Base-by-base conservation (phyloP, 208 protist species). In the Leishmania tropica region DNA sequence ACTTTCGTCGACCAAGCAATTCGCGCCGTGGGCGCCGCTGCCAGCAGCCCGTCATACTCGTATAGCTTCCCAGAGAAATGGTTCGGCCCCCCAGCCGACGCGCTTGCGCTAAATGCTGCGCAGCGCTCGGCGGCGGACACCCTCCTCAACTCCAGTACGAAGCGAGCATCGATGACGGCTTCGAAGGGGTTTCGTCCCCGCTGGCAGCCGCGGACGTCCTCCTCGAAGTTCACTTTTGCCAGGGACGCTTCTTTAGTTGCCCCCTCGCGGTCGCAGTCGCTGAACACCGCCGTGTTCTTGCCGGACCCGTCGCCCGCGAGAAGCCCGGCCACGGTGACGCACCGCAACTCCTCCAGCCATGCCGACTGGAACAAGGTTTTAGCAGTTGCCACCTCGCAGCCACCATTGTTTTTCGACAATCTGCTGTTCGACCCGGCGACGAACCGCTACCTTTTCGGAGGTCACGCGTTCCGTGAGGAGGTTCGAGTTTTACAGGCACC, bases 391-490 rank as follows among this genome's bases (percentile, higher is more conserved):
- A 95, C 92, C 5, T 87, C 85, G 8, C 90, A 94, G 65, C 89
- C 92, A 13, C 92, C 90, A 40, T 53, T 93, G 21, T 95, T 90
- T 68, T 45, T 88, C 2, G 75, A 81, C 31, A 89, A 90, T 75
- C 90, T 96, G 89, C 81, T 97, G n/a, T 80, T 90, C 45, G 92
- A 97, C 77, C 85, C 89, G 6, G 67, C 87, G 21, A 86, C 53
- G 0, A 82, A 85, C 40, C 81, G 76, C 72, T 94, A 93, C 81
- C 85, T 97, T 10, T 89, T 97, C 54, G 85, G 79, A 31, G 94
- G 94, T 5, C 78, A 83, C 5, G 87, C 90, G 31, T 97, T 96
- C 75, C 70, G 76, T 10, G 91, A 97, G 80, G 92, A 96, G 83
- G 91, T 88, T 1, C 90, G 94, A 37, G 85, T 96, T 45, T 67